Evolutionary conservation across 2,329 filamentous ascomycete species (phyloP).

Genomic region (Fusarium luffae): DNA sequence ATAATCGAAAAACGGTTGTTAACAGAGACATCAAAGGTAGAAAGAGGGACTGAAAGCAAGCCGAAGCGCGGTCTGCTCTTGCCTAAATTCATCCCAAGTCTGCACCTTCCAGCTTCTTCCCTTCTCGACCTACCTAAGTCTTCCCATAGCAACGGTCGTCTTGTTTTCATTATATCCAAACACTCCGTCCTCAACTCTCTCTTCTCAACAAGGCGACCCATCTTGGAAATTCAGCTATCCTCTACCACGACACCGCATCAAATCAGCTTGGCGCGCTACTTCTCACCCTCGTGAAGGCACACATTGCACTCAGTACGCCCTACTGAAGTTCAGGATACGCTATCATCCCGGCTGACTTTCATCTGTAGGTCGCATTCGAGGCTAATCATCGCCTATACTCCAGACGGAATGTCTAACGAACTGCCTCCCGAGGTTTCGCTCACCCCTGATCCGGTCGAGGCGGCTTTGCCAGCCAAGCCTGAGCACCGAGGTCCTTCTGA

Average conservation of each 20-base stretch:
- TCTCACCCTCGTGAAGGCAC: neutral
- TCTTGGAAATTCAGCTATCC: slow-evolving; percentile 12
- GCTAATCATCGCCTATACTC: neutral
- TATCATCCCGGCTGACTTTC: neutral
- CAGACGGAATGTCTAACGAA: slow-evolving; percentile 34
- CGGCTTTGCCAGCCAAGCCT: slow-evolving; percentile 26
- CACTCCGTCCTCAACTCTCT: slow-evolving; percentile 17
- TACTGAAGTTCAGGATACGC: neutral
- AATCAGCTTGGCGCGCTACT: neutral
- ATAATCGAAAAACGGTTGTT: neutral
- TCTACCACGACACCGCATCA: neutral
- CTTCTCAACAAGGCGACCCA: neutral
- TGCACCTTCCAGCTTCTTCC: slow-evolving; percentile 17
- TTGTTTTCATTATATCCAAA: slow-evolving; percentile 6
- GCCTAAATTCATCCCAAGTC: slow-evolving; percentile 15
- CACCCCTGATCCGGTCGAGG: slow-evolving; percentile 20
- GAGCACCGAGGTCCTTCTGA: slow-evolving; percentile 40
- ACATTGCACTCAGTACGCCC: slow-evolving; percentile 10
- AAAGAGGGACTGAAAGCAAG: slow-evolving; percentile 4
- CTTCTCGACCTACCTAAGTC: slow-evolving; percentile 10
- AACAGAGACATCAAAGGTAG: slow-evolving; percentile 4
- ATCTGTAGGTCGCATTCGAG: neutral
- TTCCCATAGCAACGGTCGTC: slow-evolving; percentile 1
- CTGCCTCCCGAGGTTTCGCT: slow-evolving; percentile 9
- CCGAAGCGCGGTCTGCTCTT: slow-evolving; percentile 16